Evolutionary conservation across 1,284 basidiomycete species (phyloP), one percentile per base, ranked within the genome.

Genomic region (Psilocybe mexicana): DNA sequence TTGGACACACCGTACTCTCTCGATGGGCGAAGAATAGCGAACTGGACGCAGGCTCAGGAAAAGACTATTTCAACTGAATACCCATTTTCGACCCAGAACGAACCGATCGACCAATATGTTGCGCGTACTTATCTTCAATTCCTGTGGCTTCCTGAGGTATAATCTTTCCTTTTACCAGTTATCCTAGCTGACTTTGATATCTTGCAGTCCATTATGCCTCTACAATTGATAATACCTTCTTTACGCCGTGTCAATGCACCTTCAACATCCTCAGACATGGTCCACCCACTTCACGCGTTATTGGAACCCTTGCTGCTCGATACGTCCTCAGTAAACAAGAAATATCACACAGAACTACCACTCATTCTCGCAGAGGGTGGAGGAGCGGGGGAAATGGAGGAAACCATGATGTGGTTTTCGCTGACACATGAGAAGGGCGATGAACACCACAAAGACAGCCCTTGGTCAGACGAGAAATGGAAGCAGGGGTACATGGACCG

Each of bases 61-160:
- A 82, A 81, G 61, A 61, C 74, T 1, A 68, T 86, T 8, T 70
- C 75, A 0, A 72, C 71, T 47, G 80, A 82, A 18, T 84, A 75
- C 62, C 83, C 82, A 2, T 79, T 85, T 53, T 69, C 72, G 5
- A 61, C 76, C 42, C 61, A 72, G 25, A 62, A 73, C 28, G 79
- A 81, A 63, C 67, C 72, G 0, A 71, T 75, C 24, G 80, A 80
- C 23, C 76, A 82, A 61, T 82, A 76, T 61, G 74, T 83, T 35
- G 74, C 71, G 0, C 73, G 81, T 12, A 82, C 75, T 0, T 92
- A 92, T 70, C 78, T 89, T 42, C 87, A 90, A 65, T 88, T 85
- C 63, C 76, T 92, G 8, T 92, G 88, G 87, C 78, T 91, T 46
- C 89, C 89, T 51, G 82, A 90, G 75, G 89, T 86, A 62, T 61